Conservation (phyloP, 2,329 filamentous ascomycete genomes). For the Microascus cirrosus region DNA sequence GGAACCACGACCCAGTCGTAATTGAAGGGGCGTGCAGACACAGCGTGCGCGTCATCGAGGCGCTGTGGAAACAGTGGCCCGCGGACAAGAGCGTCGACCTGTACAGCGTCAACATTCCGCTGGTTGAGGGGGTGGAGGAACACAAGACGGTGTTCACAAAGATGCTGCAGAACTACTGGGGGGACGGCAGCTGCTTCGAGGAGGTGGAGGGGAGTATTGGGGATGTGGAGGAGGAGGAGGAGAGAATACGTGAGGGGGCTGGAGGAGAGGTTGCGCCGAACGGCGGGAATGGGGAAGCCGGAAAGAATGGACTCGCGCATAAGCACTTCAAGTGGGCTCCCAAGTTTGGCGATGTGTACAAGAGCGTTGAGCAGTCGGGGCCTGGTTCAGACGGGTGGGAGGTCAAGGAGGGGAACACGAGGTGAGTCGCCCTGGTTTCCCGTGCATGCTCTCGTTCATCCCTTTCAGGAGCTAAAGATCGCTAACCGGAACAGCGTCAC, state of each 20-base stretch:
- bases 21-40: conserved; percentile 68
- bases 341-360: conserved; percentile 74
- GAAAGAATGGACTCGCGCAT: conserved; percentile 49
- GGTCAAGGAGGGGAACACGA: conserved; percentile 77
- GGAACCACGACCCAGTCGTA: conserved; percentile 71
- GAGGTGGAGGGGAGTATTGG: conserved; percentile 58
- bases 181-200: conserved; percentile 72
- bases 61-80: conserved; percentile 65
- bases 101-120: conserved; percentile 86
- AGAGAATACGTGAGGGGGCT: conserved; percentile 20
- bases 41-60: conserved; percentile 66
- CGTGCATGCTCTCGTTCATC: not conserved
- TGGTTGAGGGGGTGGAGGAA: conserved; percentile 62
- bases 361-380: conserved; percentile 67
- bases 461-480: not conserved
- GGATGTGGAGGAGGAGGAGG: conserved; percentile 53
- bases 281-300: conserved; percentile 12
- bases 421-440: conserved; percentile 36
- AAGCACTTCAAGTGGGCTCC: conserved; percentile 95
- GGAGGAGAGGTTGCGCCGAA: conserved; percentile 12
- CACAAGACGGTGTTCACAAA: conserved; percentile 71
- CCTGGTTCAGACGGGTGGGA: conserved; percentile 91
- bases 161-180: conserved; percentile 89
- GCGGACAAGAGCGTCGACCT: conserved; percentile 58
- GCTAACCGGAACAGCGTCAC: conserved; percentile 55